A percentile compares a stretch with the other conserved stretches of the same genome.
phyloP scores from a whole-genome alignment of 176 grass and related monocot genomes.

The Pharus latifolius region DNA sequence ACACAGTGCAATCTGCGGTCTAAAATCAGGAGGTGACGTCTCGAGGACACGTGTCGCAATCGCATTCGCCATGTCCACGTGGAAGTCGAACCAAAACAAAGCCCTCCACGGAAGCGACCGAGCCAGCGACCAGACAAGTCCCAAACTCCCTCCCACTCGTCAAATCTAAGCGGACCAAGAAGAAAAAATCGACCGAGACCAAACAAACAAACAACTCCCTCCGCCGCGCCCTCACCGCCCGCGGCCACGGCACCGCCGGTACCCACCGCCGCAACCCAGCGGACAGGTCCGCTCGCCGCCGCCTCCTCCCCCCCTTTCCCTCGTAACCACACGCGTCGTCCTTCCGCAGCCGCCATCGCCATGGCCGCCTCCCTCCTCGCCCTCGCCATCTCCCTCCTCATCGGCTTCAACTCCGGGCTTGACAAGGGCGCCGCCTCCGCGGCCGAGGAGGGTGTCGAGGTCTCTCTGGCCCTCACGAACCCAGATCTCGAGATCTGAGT shows the following conservation, averaged over 20 bases:
- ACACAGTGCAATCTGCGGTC: neutral
- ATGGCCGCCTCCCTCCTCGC: slow-evolving; percentile 39
- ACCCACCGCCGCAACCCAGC: slow-evolving; percentile 8
- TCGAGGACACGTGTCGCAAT: neutral
- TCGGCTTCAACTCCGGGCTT: slow-evolving; percentile 1
- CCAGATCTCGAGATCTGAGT: slow-evolving; percentile 16
- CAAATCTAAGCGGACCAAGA: neutral
- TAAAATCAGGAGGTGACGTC: neutral
- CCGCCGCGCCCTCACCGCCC: slow-evolving; percentile 18
- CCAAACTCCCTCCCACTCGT: neutral
- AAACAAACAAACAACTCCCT: neutral
- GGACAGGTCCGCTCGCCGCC: slow-evolving; percentile 17
- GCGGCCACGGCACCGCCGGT: slow-evolving; percentile 40
- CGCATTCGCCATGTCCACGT: neutral
- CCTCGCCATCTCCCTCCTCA: slow-evolving; percentile 27
- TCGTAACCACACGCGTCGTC: neutral
- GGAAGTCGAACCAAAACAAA: neutral
- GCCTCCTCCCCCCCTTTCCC: neutral
- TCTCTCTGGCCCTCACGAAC: no score
- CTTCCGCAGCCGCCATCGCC: slow-evolving; percentile 4
- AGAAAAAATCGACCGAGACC: neutral
- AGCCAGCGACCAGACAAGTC: neutral
- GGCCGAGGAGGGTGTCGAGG: slow-evolving; percentile 24
- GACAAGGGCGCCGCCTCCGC: slow-evolving; percentile 2
- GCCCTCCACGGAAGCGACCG: neutral